A percentile compares a stretch with the other conserved stretches of the same genome.
These are phyloP conservation scores for Boletales sp. DNA, from an alignment of 768 basidiomycete genomes.

Conservation along the genomic window DNA sequence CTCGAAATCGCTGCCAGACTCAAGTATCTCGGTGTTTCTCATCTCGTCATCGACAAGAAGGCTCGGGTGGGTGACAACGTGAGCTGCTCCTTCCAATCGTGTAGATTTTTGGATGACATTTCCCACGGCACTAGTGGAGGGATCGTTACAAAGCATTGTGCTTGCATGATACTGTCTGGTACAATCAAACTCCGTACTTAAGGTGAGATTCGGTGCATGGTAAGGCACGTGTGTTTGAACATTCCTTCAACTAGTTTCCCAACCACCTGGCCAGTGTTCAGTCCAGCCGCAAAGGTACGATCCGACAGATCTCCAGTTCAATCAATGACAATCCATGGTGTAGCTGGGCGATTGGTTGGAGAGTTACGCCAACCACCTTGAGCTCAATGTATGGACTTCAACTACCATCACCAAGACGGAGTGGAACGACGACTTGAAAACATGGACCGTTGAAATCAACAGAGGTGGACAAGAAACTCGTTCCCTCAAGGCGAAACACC, in stretches of 20 bases:
- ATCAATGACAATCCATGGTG: too few species aligned
- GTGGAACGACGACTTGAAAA: conserved; percentile 36
- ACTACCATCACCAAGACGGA: conserved; percentile 37
- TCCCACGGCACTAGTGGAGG: conserved; percentile 35
- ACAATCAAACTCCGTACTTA: conserved; percentile 54
- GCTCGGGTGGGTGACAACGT: conserved; percentile 47
- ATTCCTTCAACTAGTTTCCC: conserved; percentile 42
- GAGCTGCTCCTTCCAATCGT: neutral
- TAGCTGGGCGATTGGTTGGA: conserved; percentile 69
- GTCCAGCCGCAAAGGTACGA: conserved; percentile 46
- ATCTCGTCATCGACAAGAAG: conserved; percentile 55
- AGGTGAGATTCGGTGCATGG: conserved; percentile 30
- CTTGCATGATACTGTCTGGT: conserved; percentile 53
- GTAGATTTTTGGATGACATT: conserved; percentile 31
- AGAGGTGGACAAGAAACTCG: conserved; percentile 31
- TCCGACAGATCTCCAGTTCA: too few species aligned
- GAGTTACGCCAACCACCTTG: conserved; percentile 53
- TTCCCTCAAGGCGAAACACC: conserved; percentile 42
- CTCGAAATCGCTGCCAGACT: conserved; percentile 62
- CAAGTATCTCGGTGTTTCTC: conserved; percentile 51
- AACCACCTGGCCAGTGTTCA: conserved; percentile 48
- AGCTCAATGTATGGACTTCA: conserved; percentile 63
- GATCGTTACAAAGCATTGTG: conserved; percentile 53
- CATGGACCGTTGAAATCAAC: conserved; percentile 45
- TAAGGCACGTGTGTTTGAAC: neutral